Base-by-base conservation (phyloP, 192 early-diverging fungal species). In the Mortierella claussenii region DNA sequence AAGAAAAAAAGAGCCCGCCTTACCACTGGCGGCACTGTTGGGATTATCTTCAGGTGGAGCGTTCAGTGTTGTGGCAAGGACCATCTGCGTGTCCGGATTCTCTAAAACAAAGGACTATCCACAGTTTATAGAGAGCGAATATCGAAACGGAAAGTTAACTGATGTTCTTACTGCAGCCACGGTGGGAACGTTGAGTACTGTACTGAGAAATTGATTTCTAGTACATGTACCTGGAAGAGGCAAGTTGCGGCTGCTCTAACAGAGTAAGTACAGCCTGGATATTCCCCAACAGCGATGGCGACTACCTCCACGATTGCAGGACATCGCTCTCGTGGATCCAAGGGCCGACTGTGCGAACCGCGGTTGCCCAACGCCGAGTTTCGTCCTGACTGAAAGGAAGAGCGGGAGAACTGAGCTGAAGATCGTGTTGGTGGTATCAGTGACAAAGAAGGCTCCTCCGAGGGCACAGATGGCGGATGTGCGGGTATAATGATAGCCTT, bases 11-110 rank as follows among this genome's bases (percentile, higher is more conserved):
- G n/a, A n/a, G n/a, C n/a, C n/a, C n/a, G n/a, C n/a, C 65, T 51
- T 83, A 89, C 90, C 88, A 59, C 37, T 40, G 27, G 69, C 69
- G 4, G 79, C 60, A 3, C 71, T 78, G 57, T 92, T 90, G 15
- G 83, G 83, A 53, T 92, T 92, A 53, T 92, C 90, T 43, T 88
- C 81, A 31, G 92, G 91, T 11, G 94, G 94, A 7, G 90, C 84
- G 24, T 87, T 92, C 21, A 99, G 67, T 7, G 95, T 97, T 6
- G 95, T 89, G 20, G 94, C 90, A 11, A 99, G 65, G 8, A 92
- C 90, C 20, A 97, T 75, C 76, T 98, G 96, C 6, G 91, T 90
- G 73, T 98, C 96, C 6, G 85, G 80, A 79, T 98, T 99, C 50
- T 91, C 85, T 55, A 90, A 84, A 3, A 94, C 83, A 63, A 89